Evolutionary conservation across 208 protist species (phyloP).

Genomic region (Leishmania major): DNA sequence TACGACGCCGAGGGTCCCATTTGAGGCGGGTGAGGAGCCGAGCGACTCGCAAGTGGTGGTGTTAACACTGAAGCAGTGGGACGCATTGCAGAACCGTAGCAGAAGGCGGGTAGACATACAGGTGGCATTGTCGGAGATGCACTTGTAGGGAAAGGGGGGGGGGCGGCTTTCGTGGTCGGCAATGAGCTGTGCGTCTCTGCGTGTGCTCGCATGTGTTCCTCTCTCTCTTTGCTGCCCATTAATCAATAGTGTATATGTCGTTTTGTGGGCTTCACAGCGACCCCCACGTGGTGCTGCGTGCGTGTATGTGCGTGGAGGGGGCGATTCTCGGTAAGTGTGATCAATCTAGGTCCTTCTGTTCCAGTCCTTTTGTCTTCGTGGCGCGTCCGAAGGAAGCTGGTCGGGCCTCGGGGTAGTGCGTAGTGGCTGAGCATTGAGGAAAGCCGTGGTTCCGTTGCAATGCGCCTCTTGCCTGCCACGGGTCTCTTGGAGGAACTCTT

Average conservation of each 20-base stretch:
- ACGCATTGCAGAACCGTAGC: too few species aligned
- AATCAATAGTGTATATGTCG: not conserved
- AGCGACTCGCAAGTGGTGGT: not conserved
- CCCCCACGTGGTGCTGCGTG: not conserved
- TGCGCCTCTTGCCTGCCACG: not conserved
- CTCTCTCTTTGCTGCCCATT: not conserved
- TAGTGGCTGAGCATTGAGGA: not conserved
- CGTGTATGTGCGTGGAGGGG: not conserved
- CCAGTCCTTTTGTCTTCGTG: not conserved
- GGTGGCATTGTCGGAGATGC: not conserved
- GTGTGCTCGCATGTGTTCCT: not conserved
- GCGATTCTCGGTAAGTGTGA: too few species aligned
- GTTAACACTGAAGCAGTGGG: not conserved
- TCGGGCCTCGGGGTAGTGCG: not conserved
- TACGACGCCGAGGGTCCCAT: constrained; percentile 49
- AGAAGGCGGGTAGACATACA: not conserved
- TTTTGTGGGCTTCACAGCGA: not conserved
- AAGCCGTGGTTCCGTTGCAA: not conserved
- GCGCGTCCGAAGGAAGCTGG: not conserved
- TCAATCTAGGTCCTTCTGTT: not conserved
- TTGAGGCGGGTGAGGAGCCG: not conserved
- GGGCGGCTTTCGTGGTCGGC: not conserved
- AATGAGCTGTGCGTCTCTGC: not conserved
- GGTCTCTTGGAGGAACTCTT: not conserved
- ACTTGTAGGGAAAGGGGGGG: not conserved